These are phyloP conservation scores for Bacterosira constricta DNA, from an alignment of 108 stramenopile genomes.

Conservation along the genomic window DNA sequence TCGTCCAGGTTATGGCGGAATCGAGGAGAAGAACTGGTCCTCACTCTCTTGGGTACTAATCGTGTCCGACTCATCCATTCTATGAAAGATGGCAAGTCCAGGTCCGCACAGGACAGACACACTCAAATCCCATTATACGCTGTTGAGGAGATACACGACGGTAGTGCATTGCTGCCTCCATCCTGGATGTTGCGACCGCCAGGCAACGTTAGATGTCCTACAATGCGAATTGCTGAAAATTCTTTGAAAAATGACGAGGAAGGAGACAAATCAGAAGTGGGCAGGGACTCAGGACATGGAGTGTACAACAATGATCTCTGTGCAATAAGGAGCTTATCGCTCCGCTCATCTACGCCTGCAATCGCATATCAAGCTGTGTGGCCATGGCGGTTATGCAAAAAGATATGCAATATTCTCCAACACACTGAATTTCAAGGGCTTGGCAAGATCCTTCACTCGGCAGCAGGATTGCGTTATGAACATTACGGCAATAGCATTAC, in stretches of 20 bases:
- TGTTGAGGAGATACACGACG: conserved; percentile 42
- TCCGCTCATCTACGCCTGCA: conserved; percentile 23
- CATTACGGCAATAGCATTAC: background rate
- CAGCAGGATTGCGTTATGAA: conserved; percentile 19
- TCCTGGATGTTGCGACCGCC: conserved; percentile 32
- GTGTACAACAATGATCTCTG: background rate
- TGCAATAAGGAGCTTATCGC: conserved; percentile 23
- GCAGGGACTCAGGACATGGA: background rate
- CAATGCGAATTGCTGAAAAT: background rate
- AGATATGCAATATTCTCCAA: conserved; percentile 44
- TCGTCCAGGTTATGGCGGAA: conserved; percentile 54
- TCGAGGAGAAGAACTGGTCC: conserved; percentile 48
- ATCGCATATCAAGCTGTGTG: conserved; percentile 50
- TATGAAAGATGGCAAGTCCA: background rate
- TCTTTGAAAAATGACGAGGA: background rate
- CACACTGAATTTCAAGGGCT: conserved; percentile 38
- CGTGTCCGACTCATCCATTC: conserved; percentile 59
- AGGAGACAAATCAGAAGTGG: background rate
- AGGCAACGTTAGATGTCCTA: conserved; percentile 23
- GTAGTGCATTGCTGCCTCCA: conserved; percentile 34
- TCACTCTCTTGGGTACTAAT: conserved; percentile 69
- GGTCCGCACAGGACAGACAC: background rate
- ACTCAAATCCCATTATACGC: conserved; percentile 32
- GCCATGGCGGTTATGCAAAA: conserved; percentile 65
- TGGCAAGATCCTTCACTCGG: conserved; percentile 42